Conservation (phyloP, 2,329 filamentous ascomycete species). For the Neopestalotiopsis sp. region DNA sequence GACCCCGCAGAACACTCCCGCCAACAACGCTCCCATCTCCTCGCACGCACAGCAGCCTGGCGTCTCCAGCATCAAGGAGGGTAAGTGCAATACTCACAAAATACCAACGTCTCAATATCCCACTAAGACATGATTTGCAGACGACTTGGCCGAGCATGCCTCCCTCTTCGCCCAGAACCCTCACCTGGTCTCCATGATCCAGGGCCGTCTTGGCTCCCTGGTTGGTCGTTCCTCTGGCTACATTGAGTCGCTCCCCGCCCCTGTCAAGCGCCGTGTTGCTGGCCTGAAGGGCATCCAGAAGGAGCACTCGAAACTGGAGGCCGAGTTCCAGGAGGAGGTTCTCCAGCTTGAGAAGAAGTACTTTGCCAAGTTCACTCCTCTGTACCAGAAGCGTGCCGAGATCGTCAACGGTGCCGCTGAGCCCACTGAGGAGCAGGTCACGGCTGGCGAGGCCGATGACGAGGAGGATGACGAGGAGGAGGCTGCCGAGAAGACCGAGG, state of each 20-base stretch:
- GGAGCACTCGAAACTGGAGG: slow-evolving; percentile 97
- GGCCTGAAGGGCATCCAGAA: slow-evolving; percentile 98
- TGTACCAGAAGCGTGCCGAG: slow-evolving; percentile 92
- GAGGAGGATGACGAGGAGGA: slow-evolving; percentile 67
- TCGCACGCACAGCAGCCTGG: slow-evolving; percentile 96
- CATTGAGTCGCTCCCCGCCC: slow-evolving; percentile 90
- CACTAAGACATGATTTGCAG: slow-evolving; percentile 52
- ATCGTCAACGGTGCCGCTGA: slow-evolving; percentile 90
- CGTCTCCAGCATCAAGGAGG: slow-evolving; percentile 95
- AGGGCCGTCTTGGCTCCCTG: slow-evolving; percentile 91
- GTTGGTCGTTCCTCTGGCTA: slow-evolving; percentile 97
- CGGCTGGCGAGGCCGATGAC: slow-evolving; percentile 79
- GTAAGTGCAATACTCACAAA: slow-evolving; percentile 59
- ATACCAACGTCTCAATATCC: slow-evolving; percentile 20
- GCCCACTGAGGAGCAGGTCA: slow-evolving; percentile 85
- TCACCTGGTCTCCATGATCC: slow-evolving; percentile 94
- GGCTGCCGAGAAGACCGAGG: slow-evolving; percentile 59
- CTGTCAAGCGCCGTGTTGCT: slow-evolving; percentile 90
- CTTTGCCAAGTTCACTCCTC: slow-evolving; percentile 96
- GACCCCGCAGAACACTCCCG: slow-evolving; percentile 97
- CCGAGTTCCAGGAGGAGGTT: slow-evolving; percentile 98
- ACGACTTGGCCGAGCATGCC: slow-evolving; percentile 84
- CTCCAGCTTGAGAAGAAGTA: slow-evolving; percentile 99
- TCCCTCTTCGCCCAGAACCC: slow-evolving; percentile 97
- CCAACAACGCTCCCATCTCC: slow-evolving; percentile 94